Percentiles rank a stretch among this genome's conserved stretches.
Conservation (phyloP, 2,329 filamentous ascomycete genomes). For the Endothia cerciana region DNA sequence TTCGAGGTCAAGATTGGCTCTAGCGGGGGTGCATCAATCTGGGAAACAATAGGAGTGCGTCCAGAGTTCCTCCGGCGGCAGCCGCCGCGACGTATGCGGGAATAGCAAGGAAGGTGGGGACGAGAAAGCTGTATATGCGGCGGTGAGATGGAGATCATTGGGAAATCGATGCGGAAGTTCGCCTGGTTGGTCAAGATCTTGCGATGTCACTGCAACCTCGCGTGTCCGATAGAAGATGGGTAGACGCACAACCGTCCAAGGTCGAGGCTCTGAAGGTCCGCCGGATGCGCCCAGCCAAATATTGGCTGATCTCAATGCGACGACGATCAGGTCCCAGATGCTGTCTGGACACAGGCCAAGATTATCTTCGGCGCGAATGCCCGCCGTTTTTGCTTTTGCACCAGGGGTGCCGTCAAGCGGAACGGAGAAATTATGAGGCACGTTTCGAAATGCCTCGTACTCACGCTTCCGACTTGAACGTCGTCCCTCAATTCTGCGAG, state of each 20-base stretch:
- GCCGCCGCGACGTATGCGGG: constrained; percentile 10
- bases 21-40: background rate
- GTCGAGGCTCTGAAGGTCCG: background rate
- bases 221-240: background rate
- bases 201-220: constrained; percentile 15
- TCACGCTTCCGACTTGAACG: background rate
- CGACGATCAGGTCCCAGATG: background rate
- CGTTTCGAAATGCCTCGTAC: background rate
- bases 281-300: background rate
- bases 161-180: constrained; percentile 5
- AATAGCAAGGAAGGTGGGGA: constrained; percentile 11
- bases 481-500: background rate
- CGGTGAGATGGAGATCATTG: constrained; percentile 17
- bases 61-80: background rate
- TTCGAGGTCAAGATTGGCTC: background rate
- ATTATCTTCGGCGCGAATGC: background rate
- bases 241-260: background rate
- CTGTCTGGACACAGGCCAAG: background rate
- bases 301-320: background rate
- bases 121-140: constrained; percentile 16
- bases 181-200: constrained; percentile 21
- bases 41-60: constrained; percentile 5
- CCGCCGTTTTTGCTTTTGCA: background rate
- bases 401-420: background rate
- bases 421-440: background rate